phyloP scores from a whole-genome alignment of 169 alveolate genomes.

The Cryptosporidium viatorum region DNA sequence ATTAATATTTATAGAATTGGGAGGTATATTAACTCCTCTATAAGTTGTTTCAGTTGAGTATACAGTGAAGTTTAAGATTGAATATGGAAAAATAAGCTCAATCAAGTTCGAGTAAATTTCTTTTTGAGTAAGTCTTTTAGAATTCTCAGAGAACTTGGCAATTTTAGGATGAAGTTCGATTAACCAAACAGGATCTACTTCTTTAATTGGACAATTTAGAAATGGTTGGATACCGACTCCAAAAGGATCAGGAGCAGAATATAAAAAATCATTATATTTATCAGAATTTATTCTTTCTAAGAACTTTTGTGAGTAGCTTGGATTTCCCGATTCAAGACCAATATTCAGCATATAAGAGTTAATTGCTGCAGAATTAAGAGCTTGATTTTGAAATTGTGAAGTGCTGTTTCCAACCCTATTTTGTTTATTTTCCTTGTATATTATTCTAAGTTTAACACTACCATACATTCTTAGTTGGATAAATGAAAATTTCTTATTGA shows the following conservation, averaged over 20 bases:
- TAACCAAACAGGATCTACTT: conserved; percentile 53
- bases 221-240: conserved; percentile 37
- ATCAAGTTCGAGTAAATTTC: conserved; percentile 20
- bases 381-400: neutral
- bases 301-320: neutral
- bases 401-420: neutral
- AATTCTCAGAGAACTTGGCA: neutral
- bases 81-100: conserved; percentile 42
- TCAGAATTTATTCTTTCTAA: neutral
- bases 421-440: conserved; percentile 26
- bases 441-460: conserved; percentile 18
- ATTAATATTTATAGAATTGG: conserved; percentile 15
- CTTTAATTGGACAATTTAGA: conserved; percentile 27
- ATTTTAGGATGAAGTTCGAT: conserved; percentile 57
- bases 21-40: conserved; percentile 44
- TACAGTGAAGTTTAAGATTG: conserved; percentile 23
- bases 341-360: conserved; percentile 31
- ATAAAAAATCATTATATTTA: neutral
- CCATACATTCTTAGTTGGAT: conserved; percentile 52
- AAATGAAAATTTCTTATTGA: conserved; percentile 7
- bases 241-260: conserved; percentile 53
- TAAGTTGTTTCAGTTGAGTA: conserved; percentile 3
- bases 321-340: conserved; percentile 15
- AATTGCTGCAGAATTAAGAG: conserved; percentile 1
- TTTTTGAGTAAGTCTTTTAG: neutral